Evolutionary conservation across 768 basidiomycete species (phyloP).

Genomic region (Boletellus emodensis): DNA sequence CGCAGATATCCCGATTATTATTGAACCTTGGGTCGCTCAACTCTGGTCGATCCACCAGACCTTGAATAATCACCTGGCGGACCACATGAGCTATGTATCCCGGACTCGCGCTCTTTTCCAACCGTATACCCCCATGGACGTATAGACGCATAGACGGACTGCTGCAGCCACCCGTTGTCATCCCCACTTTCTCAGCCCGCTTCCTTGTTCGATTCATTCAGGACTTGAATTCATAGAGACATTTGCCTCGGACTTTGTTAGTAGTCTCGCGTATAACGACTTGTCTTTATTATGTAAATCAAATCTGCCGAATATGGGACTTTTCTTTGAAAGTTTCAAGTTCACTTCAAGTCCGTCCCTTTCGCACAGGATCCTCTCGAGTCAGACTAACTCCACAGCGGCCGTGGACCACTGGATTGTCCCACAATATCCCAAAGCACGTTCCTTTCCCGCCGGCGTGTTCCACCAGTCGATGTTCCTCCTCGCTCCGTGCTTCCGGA

Average conservation of each 20-base stretch:
- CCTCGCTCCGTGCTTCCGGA: constrained; percentile 60
- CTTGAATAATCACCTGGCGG: too few relatives aligned
- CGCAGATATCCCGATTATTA: not conserved
- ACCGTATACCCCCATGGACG: too few relatives aligned
- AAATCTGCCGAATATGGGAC: too few relatives aligned
- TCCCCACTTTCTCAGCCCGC: too few relatives aligned
- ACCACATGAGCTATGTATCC: not conserved
- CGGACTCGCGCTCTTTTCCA: too few relatives aligned
- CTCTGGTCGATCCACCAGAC: not conserved
- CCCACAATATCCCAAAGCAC: constrained; percentile 64
- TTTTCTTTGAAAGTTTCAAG: too few relatives aligned
- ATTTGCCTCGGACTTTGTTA: not conserved
- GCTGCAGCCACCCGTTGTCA: too few relatives aligned
- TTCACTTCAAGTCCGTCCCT: too few relatives aligned
- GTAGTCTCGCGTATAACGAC: not conserved
- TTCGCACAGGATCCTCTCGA: too few relatives aligned
- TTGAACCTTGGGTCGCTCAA: not conserved
- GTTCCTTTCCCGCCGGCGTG: constrained; percentile 50
- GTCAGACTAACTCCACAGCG: not conserved
- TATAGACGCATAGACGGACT: too few relatives aligned
- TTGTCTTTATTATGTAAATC: not conserved
- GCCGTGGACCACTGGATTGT: constrained; percentile 49
- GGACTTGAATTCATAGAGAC: not conserved
- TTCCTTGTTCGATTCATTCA: too few relatives aligned
- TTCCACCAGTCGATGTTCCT: constrained; percentile 54